Conservation (phyloP, 257 asterid species). For the Penstemon barbatus region DNA sequence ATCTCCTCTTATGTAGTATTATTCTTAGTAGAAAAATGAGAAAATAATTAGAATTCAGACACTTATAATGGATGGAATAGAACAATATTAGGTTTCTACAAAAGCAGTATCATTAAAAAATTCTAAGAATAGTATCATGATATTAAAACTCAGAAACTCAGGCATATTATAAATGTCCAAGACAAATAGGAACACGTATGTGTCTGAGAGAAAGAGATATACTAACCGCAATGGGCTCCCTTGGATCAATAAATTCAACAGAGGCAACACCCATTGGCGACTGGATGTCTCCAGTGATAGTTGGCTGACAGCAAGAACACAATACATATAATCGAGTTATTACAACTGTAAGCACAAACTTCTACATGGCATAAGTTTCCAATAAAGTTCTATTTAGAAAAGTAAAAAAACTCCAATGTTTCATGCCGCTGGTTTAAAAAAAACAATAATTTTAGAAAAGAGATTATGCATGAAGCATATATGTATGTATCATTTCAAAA, state of each 20-base stretch:
- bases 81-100: neutral
- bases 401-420: neutral
- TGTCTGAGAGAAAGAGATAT: conserved; percentile 25
- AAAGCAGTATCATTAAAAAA: neutral
- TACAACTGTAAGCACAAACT: conserved; percentile 1
- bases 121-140: too few species aligned
- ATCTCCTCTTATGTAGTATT: neutral
- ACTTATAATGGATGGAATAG: neutral
- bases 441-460: too few species aligned
- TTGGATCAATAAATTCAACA: conserved; percentile 94
- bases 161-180: neutral
- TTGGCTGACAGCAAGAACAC: conserved; percentile 63
- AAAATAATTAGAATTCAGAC: neutral
- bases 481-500: neutral
- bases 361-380: conserved; percentile 1
- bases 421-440: neutral
- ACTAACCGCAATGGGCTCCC: conserved; percentile 92
- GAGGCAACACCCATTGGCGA: conserved; percentile 87
- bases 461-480: neutral
- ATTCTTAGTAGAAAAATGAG: neutral
- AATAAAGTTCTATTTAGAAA: neutral
- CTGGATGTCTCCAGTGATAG: conserved; percentile 79
- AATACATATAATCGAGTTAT: conserved; percentile 1
- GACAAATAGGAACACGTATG: neutral
- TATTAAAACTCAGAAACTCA: too few species aligned